These are phyloP conservation scores for Aureobasidium sp. DNA, from an alignment of 2,329 filamentous ascomycete species.

Conservation along the genomic window DNA sequence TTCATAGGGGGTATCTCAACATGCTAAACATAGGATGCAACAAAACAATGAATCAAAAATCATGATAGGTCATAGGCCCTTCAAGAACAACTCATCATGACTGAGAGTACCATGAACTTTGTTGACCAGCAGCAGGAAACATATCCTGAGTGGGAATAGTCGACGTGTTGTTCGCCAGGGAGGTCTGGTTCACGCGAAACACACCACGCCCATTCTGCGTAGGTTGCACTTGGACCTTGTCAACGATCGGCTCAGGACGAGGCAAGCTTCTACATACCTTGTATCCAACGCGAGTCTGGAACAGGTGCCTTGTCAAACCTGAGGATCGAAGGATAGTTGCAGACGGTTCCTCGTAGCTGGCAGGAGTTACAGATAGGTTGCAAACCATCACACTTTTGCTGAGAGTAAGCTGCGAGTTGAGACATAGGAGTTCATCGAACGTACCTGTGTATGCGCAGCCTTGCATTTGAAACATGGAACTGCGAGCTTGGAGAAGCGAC, in stretches of 20 bases:
- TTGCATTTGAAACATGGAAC: constrained; percentile 16
- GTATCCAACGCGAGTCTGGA: constrained; percentile 9
- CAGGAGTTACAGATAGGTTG: constrained; percentile 14
- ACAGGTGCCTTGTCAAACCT: constrained; percentile 16
- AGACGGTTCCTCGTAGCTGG: constrained; percentile 9
- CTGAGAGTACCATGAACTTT: not conserved
- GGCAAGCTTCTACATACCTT: not conserved
- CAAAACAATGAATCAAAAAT: not conserved
- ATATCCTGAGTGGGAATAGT: not conserved
- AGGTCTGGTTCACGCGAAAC: constrained; percentile 8
- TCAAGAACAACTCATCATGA: not conserved
- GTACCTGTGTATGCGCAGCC: constrained; percentile 6
- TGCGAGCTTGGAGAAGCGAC: constrained; percentile 13
- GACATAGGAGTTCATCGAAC: not conserved
- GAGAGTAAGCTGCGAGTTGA: not conserved
- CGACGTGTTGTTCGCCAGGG: not conserved
- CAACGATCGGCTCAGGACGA: not conserved
- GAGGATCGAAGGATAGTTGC: constrained; percentile 14
- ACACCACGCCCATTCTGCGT: not conserved
- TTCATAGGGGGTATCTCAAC: constrained; percentile 9
- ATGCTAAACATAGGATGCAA: not conserved
- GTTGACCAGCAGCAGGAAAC: not conserved
- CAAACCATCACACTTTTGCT: constrained; percentile 10
- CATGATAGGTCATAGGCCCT: not conserved
- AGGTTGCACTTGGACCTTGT: constrained; percentile 4